Base-by-base conservation (phyloP, 129 eudicot genomes). In the Centella asiatica region DNA sequence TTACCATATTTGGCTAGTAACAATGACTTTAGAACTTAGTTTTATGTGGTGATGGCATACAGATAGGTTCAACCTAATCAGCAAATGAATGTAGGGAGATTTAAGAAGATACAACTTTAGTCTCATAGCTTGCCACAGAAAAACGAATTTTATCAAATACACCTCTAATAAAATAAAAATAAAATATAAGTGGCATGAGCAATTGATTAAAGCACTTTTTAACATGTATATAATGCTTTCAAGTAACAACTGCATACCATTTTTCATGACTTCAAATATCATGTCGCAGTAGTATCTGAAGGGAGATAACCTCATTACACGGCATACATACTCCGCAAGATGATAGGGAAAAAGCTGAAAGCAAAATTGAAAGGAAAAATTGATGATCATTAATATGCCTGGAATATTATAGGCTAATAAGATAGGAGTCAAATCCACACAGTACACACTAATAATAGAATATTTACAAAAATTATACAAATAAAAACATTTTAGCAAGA, bases 281-380 rank as follows among this genome's bases (percentile, higher is more conserved):
- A 93, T 93, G 68, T 93, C 95, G 50, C 99, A 93, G 64, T 93
- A 93, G 77, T 93, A 87, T 84, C 95, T 80, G 85, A 93, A 93
- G 44, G 99, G 86, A 64, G 99, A 87, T 40, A 93, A 68, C 78
- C 99, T 79, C 99, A 93, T 82, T 39, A 82, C 96, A 54, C 96
- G 96, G 68, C 96, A 87, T 47, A 93, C 86, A 78, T 93, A 87
- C 73, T 93, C 99, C 42, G 99, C 84, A 51, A 93, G 99, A 78
- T 93, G 99, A 77, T 92, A 93, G 40, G 99, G 99, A 73, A 87
- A 93, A 64, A 93, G 67, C 99, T 93, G 95, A 90, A 85, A 73
- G 69, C 46, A 55, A 71, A 56, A 74, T 26, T 44, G 14, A 62
- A 20, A 53, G 7, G 13, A 40, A 29, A 57, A 34, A 57, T 28